Evolutionary conservation across 106 monocot species (phyloP).

Genomic region (Cymbidium sinense): DNA sequence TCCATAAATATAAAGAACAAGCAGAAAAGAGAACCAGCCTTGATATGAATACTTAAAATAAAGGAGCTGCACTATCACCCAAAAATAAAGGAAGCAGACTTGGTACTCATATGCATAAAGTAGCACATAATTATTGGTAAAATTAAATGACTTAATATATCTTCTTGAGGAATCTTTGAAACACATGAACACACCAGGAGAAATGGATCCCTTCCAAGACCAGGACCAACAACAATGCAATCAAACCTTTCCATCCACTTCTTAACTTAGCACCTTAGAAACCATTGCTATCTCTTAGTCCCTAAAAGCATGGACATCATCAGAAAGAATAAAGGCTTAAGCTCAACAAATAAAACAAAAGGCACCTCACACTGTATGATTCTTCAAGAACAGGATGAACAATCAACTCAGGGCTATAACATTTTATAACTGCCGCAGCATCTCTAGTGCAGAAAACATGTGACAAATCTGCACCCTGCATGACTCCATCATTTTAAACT

Average conservation of each 20-base stretch:
- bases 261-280: slow-evolving; percentile 64
- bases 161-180: background rate
- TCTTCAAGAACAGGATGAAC: slow-evolving; percentile 92
- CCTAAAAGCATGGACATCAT: slow-evolving; percentile 23
- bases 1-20: background rate
- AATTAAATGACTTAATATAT: background rate
- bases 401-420: slow-evolving; percentile 96
- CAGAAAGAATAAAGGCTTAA: background rate
- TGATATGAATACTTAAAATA: background rate
- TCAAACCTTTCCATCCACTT: slow-evolving; percentile 97
- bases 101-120: background rate
- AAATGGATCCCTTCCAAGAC: slow-evolving; percentile 89
- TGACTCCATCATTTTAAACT: background rate
- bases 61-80: background rate
- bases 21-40: background rate
- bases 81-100: background rate
- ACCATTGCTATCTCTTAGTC: slow-evolving; percentile 64
- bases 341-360: background rate
- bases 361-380: slow-evolving; percentile 86
- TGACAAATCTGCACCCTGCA: slow-evolving; percentile 90
- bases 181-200: slow-evolving; percentile 46
- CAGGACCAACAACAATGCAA: slow-evolving; percentile 86
- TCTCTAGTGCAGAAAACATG: slow-evolving; percentile 99
- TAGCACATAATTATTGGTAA: background rate
- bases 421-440: slow-evolving; percentile 92